These are phyloP conservation scores for Rhizopogon salebrosus DNA, from an alignment of 768 basidiomycete genomes.

Conservation along the genomic window DNA sequence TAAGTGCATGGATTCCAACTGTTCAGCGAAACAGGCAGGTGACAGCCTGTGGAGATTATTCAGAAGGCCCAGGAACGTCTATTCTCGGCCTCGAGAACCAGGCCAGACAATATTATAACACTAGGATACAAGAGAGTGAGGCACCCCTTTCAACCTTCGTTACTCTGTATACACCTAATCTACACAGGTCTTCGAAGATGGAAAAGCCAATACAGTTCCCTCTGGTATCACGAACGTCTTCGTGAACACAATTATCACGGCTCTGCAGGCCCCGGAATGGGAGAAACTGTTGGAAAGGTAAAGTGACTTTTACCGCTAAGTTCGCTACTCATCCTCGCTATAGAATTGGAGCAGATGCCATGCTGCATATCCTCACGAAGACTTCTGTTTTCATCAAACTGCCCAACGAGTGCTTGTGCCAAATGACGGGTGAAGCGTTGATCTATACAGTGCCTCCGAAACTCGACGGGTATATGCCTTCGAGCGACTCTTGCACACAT, in stretches of 20 bases:
- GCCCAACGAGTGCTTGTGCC: constrained; percentile 81
- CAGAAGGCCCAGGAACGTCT: constrained; percentile 56
- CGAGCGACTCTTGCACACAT: neutral
- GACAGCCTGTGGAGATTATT: constrained; percentile 40
- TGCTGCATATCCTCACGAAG: constrained; percentile 73
- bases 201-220: constrained; percentile 34
- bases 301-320: constrained; percentile 4
- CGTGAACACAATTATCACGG: constrained; percentile 72
- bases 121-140: constrained; percentile 59
- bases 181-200: constrained; percentile 22
- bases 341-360: constrained; percentile 73
- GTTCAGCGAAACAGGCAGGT: neutral
- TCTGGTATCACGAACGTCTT: constrained; percentile 52
- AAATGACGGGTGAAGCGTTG: constrained; percentile 73
- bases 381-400: constrained; percentile 72
- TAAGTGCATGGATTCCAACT: constrained; percentile 21
- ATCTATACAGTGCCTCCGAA: constrained; percentile 34
- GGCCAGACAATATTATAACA: constrained; percentile 55
- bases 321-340: neutral
- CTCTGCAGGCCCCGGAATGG: constrained; percentile 65
- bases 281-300: constrained; percentile 57
- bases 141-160: neutral
- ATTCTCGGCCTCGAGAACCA: constrained; percentile 33
- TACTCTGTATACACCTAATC: neutral
- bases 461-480: constrained; percentile 7